Base-by-base conservation (phyloP, 2,329 filamentous ascomycete species). In the Botrytis squamosa region DNA sequence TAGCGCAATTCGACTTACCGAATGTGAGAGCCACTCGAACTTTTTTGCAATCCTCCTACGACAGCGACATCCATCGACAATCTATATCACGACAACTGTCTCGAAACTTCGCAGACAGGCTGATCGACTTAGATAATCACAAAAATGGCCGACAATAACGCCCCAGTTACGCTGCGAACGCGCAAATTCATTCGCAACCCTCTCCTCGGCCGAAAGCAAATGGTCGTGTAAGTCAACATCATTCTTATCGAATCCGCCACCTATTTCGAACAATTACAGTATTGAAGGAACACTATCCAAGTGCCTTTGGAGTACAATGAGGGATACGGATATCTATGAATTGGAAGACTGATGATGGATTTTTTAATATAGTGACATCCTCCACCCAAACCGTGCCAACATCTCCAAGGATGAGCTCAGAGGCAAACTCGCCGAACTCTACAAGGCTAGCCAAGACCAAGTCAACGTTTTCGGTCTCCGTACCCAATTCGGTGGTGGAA, bases 151-250 rank as follows among this genome's bases (percentile, higher is more conserved):
- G 93, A 95, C 87, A 86, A 87, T 84, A 91, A 93, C 85, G 86
- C 86, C 82, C 87, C 91, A 84, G 91, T 94, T 85, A 94, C 92
- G 83, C 88, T 95, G 88, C 91, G 96, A 89, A 99, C 96, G 87
- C 95, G 96, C 93, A 98, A 98, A 90, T 99, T 99, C 93, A 97
- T 98, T 88, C 94, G 95, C 89, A 99, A 99, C 92, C 93, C 96
- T 86, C 94, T 99, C 84, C 92, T 99, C 85, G 94, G 92, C 85
- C 93, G 95, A 86, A 97, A 97, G 91, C 95, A 98, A 92, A 97
- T 98, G 94, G 95, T 98, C 88, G 93, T 98, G 95, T 98, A 94
- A 91, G 93, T 92, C 55, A 70, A 46, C 38, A 67, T 69, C 40
- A 69, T 75, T 75, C 60, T 49, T 42, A 63, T 73, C 72, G 72